These are phyloP conservation scores for Geosmithia morbida DNA, from an alignment of 2,329 filamentous ascomycete species.

Conservation along the genomic window DNA sequence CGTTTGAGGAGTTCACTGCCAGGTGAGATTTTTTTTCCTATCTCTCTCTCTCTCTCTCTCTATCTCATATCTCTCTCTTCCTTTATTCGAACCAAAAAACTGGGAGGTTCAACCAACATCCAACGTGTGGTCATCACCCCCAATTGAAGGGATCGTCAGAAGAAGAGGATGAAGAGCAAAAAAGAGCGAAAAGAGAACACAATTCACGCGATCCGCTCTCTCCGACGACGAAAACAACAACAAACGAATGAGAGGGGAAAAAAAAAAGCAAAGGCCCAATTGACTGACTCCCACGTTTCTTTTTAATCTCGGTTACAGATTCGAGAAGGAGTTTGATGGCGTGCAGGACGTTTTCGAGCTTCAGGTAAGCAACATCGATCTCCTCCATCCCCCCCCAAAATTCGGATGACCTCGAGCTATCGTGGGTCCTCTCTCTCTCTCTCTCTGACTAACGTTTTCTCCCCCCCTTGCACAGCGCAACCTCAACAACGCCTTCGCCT, in stretches of 20 bases:
- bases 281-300: no score
- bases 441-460: background rate
- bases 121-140: no score
- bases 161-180: background rate
- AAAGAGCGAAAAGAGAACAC: background rate
- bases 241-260: background rate
- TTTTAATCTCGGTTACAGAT: no score
- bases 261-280: constrained; percentile 7
- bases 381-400: background rate
- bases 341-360: constrained; percentile 99
- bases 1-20: constrained; percentile 95
- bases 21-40: constrained; percentile 47
- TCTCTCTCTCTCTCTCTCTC: background rate
- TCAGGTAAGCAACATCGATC: constrained; percentile 50
- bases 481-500: constrained; percentile 99
- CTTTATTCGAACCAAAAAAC: no score
- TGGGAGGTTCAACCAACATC: no score
- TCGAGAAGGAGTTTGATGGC: constrained; percentile 96
- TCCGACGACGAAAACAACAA: background rate
- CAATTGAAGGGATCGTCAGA: background rate
- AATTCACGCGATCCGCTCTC: constrained; percentile 2
- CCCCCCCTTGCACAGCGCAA: no score
- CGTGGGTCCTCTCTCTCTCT: background rate
- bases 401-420: background rate
- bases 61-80: no score